Conservation (phyloP, 2,329 filamentous ascomycete species). For the Ophiostoma tasmaniense region DNA sequence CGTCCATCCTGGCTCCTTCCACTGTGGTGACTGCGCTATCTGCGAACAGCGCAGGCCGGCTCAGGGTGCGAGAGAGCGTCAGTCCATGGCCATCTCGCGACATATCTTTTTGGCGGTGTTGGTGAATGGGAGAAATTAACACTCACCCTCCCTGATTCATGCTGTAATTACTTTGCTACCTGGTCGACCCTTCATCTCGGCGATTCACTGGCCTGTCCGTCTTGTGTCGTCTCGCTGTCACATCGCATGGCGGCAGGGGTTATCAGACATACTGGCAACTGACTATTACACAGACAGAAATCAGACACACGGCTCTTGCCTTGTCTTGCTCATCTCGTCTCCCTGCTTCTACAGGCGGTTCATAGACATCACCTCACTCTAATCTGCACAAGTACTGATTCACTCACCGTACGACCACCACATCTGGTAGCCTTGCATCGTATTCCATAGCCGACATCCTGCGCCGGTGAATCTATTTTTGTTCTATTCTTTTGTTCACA, state of each 20-base stretch:
- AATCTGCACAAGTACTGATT: not conserved
- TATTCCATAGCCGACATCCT: not conserved
- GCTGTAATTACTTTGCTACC: not conserved
- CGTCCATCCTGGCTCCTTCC: not conserved
- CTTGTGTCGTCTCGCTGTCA: not conserved
- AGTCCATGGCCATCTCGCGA: not conserved
- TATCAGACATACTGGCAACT: not conserved
- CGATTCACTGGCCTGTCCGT: not conserved
- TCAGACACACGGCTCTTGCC: not conserved
- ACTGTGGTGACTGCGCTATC: not conserved
- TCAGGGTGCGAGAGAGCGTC: not conserved
- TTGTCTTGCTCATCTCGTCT: conserved; percentile 1
- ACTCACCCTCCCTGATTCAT: not conserved
- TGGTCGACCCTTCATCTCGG: conserved; percentile 1
- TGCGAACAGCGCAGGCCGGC: not conserved
- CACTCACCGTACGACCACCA: not conserved
- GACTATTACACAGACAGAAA: not conserved
- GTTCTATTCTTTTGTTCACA: not conserved
- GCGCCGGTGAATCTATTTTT: not conserved
- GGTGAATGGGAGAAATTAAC: not conserved
- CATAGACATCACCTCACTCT: not conserved
- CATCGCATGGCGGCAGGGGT: not conserved
- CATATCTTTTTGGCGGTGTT: not conserved
- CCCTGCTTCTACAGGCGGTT: not conserved
- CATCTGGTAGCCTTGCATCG: not conserved